Evolutionary conservation across 2,329 filamentous ascomycete genomes (phyloP).

Genomic region (Lojkania enalia): DNA sequence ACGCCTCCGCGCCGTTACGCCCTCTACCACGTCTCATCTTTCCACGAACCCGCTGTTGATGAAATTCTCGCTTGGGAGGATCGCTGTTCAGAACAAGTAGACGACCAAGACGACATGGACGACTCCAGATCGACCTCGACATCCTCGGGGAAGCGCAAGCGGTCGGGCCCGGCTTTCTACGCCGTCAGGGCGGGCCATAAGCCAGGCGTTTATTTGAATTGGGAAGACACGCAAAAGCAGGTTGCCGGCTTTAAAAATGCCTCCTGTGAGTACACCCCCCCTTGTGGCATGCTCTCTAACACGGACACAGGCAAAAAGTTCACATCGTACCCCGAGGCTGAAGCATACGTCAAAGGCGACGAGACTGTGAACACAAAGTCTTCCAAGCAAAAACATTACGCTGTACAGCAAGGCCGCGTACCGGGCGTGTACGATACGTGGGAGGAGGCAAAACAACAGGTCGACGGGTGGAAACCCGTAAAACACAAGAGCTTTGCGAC

Average conservation of each 20-base stretch:
- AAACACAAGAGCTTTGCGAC: conserved; percentile 57
- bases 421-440: conserved; percentile 69
- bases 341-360: conserved; percentile 71
- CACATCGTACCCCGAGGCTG: conserved; percentile 71
- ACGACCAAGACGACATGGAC: no score
- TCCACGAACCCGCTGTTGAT: no score
- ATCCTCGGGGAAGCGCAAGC: conserved; percentile 56
- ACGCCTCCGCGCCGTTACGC: background rate
- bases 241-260: conserved; percentile 61
- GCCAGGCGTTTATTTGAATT: conserved; percentile 66
- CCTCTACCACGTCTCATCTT: conserved; percentile 6
- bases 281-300: conserved; percentile 9
- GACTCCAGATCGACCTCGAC: conserved; percentile 25
- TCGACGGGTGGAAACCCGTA: conserved; percentile 70
- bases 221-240: conserved; percentile 64
- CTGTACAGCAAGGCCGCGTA: conserved; percentile 59
- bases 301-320: conserved; percentile 74
- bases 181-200: conserved; percentile 63
- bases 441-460: conserved; percentile 71
- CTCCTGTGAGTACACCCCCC: conserved; percentile 33
- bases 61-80: no score
- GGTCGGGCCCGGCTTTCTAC: conserved; percentile 63
- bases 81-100: no score
- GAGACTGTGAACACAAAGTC: conserved; percentile 44
- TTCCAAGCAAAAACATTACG: conserved; percentile 60